phyloP scores from a whole-genome alignment of 2,329 filamentous ascomycete genomes.

The Sporothrix humicola region DNA sequence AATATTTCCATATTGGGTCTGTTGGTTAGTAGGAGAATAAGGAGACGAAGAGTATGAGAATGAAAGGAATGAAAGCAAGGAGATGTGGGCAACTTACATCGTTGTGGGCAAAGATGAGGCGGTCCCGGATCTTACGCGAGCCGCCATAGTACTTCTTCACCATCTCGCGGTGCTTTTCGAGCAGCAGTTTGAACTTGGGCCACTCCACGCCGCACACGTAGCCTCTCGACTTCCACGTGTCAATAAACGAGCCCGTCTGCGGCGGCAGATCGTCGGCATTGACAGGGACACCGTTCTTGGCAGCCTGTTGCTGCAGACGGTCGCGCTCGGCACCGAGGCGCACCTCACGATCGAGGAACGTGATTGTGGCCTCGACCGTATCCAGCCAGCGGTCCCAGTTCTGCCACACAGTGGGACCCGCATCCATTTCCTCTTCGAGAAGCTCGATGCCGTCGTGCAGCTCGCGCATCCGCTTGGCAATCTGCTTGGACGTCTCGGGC shows the following conservation, averaged over 20 bases:
- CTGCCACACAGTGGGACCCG: conserved; percentile 81
- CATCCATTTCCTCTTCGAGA: conserved; percentile 74
- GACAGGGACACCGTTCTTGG: background rate
- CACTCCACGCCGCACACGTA: conserved; percentile 85
- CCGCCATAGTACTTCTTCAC: conserved; percentile 76
- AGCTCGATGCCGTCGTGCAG: conserved; percentile 92
- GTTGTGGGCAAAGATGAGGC: conserved; percentile 94
- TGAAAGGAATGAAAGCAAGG: background rate
- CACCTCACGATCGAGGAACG: conserved; percentile 64
- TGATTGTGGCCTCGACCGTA: conserved; percentile 65
- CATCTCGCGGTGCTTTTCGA: conserved; percentile 78
- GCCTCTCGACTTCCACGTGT: conserved; percentile 71
- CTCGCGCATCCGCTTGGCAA: conserved; percentile 97
- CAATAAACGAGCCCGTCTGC: conserved; percentile 35
- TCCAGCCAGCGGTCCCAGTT: conserved; percentile 95
- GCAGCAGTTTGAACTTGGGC: conserved; percentile 73
- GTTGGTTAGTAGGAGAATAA: conserved; percentile 7
- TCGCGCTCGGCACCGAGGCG: conserved; percentile 42
- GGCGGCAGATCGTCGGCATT: background rate
- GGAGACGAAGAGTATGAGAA: too few species aligned
- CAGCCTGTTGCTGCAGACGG: conserved; percentile 41
- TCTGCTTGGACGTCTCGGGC: conserved; percentile 84
- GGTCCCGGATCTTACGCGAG: conserved; percentile 67
- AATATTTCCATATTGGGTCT: conserved; percentile 99
- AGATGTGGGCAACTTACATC: conserved; percentile 67